Percentiles rank a stretch among this genome's conserved stretches.
Evolutionary conservation across 2,329 filamentous ascomycete genomes (phyloP).

Genomic region (Tricladium varicosporioides): DNA sequence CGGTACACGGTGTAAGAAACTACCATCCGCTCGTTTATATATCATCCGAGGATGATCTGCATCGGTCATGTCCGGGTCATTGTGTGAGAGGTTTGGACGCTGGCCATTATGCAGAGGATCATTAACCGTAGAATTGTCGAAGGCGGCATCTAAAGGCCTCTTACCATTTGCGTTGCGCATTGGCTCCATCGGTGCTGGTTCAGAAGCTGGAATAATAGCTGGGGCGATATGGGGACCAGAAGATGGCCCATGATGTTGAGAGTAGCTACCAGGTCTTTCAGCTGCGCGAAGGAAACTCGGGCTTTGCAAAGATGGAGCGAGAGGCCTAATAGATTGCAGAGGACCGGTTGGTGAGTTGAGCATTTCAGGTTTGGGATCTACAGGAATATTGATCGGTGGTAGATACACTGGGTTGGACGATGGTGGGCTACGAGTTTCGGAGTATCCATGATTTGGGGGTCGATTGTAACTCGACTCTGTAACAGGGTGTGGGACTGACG

Average conservation of each 20-base stretch:
- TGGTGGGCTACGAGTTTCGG: slow-evolving; percentile 12
- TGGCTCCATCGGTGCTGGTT: slow-evolving; percentile 13
- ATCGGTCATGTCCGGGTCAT: slow-evolving; percentile 18
- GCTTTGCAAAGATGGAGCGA: slow-evolving; percentile 17
- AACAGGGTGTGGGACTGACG: slow-evolving; percentile 12
- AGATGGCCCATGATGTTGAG: slow-evolving; percentile 19
- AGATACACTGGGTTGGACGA: slow-evolving; percentile 12
- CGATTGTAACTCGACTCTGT: slow-evolving; percentile 18
- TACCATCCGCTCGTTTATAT: slow-evolving; percentile 35
- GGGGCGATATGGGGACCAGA: slow-evolving; percentile 13
- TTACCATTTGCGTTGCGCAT: slow-evolving; percentile 22
- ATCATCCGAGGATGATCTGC: slow-evolving; percentile 6
- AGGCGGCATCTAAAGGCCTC: slow-evolving; percentile 27
- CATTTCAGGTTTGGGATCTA: slow-evolving; percentile 21
- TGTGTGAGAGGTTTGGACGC: slow-evolving; percentile 37
- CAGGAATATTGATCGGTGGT: slow-evolving; percentile 17
- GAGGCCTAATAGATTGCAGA: slow-evolving; percentile 16
- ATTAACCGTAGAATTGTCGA: slow-evolving; percentile 26
- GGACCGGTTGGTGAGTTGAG: slow-evolving; percentile 26
- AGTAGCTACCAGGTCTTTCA: slow-evolving; percentile 20
- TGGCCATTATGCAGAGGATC: slow-evolving; percentile 42
- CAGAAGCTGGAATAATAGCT: background rate
- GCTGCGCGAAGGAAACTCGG: slow-evolving; percentile 16
- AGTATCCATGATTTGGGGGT: slow-evolving; percentile 13
- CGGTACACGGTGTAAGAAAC: background rate